Evolutionary conservation across 805 yeast species (phyloP).

Genomic region (Nadsonia fulvescens): DNA sequence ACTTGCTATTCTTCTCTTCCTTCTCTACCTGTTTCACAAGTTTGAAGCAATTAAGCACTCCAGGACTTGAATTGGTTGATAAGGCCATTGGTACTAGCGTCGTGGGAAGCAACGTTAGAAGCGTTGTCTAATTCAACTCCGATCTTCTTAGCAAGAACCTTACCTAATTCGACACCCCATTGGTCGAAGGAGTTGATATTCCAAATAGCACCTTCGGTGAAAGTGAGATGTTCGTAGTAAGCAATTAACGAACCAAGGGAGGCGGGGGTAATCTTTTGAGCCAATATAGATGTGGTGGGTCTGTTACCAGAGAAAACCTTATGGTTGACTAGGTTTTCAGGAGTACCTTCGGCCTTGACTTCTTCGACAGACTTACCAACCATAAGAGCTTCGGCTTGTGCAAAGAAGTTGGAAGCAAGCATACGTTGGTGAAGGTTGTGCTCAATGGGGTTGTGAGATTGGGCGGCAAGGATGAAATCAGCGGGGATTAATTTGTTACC

Average conservation of each 20-base stretch:
- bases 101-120: conserved; percentile 47
- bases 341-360: conserved; percentile 79
- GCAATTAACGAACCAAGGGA: conserved; percentile 91
- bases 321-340: conserved; percentile 79
- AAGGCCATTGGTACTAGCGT: conserved; percentile 78
- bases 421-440: conserved; percentile 85
- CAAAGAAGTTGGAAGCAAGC: conserved; percentile 98
- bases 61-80: conserved; percentile 91
- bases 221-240: conserved; percentile 92
- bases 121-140: conserved; percentile 68
- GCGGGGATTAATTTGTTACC: conserved; percentile 96
- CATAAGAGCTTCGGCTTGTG: conserved; percentile 95
- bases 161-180: conserved; percentile 99
- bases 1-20: neutral
- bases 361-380: conserved; percentile 71
- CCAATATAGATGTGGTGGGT: conserved; percentile 94
- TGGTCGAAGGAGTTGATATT: conserved; percentile 98
- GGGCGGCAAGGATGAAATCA: conserved; percentile 91
- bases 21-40: conserved; percentile 1
- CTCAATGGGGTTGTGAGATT: conserved; percentile 95
- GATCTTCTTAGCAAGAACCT: conserved; percentile 90
- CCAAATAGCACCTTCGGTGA: conserved; percentile 98
- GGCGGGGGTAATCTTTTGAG: conserved; percentile 93
- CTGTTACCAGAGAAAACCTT: conserved; percentile 95
- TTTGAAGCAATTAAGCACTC: conserved; percentile 19